phyloP scores from a whole-genome alignment of 495 filamentous ascomycete genomes.

The Penicillium paradoxum region DNA sequence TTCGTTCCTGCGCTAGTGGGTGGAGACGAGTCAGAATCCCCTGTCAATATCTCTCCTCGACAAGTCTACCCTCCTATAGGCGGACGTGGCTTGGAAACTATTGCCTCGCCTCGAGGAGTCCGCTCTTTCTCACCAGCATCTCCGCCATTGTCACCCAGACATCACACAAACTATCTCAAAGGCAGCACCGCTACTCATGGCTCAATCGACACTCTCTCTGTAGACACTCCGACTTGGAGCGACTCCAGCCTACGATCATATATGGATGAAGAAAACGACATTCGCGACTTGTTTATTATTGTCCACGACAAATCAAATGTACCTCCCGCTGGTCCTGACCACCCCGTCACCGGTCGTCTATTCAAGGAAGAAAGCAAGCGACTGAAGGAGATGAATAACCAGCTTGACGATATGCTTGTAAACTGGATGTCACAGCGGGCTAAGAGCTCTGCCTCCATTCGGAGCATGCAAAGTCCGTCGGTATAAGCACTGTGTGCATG shows the following conservation, averaged over 20 bases:
- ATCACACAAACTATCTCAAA: slow-evolving; percentile 40
- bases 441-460: slow-evolving; percentile 13
- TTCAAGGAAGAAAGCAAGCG: slow-evolving; percentile 81
- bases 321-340: slow-evolving; percentile 67
- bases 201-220: slow-evolving; percentile 40
- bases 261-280: slow-evolving; percentile 86
- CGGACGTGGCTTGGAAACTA: slow-evolving; percentile 57
- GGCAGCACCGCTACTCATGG: slow-evolving; percentile 28
- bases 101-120: slow-evolving; percentile 61
- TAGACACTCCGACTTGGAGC: slow-evolving; percentile 62
- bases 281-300: slow-evolving; percentile 83
- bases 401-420: slow-evolving; percentile 80
- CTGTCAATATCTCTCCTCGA: slow-evolving; percentile 61
- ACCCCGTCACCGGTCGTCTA: slow-evolving; percentile 74
- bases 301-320: slow-evolving; percentile 86
- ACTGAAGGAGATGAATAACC: slow-evolving; percentile 75
- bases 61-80: slow-evolving; percentile 27
- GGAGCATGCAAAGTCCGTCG: slow-evolving; percentile 15
- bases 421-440: slow-evolving; percentile 68
- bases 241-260: slow-evolving; percentile 80
- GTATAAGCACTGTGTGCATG: slow-evolving; percentile 14
- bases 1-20: slow-evolving; percentile 43
- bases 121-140: slow-evolving; percentile 56
- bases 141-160: slow-evolving; percentile 61
- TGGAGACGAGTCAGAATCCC: slow-evolving; percentile 59